Percentiles rank a stretch among this genome's conserved stretches.
phyloP scores from a whole-genome alignment of 352 stramenopile species.

The Saprolegnia diclina region DNA sequence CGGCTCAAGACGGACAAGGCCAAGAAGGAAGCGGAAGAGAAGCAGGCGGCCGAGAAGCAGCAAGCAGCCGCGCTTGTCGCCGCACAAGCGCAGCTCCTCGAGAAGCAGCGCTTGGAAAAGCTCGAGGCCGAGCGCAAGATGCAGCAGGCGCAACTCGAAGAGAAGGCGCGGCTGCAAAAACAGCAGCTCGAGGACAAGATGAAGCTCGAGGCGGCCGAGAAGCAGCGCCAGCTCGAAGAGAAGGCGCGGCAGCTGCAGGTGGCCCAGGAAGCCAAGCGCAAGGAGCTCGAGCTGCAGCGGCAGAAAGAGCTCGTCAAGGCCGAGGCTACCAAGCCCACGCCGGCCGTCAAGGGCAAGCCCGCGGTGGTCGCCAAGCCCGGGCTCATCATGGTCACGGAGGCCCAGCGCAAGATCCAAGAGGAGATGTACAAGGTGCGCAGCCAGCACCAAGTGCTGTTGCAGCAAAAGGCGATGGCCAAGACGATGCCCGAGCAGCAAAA shows the following conservation, averaged over 20 bases:
- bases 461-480: slow-evolving; percentile 64
- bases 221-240: slow-evolving; percentile 10
- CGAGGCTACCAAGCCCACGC: slow-evolving; percentile 34
- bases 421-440: slow-evolving; percentile 56
- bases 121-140: slow-evolving; percentile 1
- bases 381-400: slow-evolving; percentile 14
- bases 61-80: slow-evolving; percentile 23
- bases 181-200: slow-evolving; percentile 62
- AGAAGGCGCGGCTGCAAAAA: too few relatives aligned
- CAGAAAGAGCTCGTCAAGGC: slow-evolving; percentile 48
- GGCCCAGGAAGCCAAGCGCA: slow-evolving; percentile 13
- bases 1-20: slow-evolving; percentile 44
- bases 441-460: slow-evolving; percentile 44
- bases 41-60: slow-evolving; percentile 16
- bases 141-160: too few relatives aligned
- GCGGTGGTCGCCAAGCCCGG: not conserved
- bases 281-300: slow-evolving; percentile 39
- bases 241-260: not conserved
- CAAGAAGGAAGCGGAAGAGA: slow-evolving; percentile 16
- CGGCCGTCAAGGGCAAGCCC: not conserved
- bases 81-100: slow-evolving; percentile 45
- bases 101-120: slow-evolving; percentile 39
- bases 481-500: slow-evolving; percentile 64
- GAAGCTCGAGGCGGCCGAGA: slow-evolving; percentile 25
- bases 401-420: slow-evolving; percentile 28